phyloP scores from a whole-genome alignment of 441 rosid genomes.

The Raphanus hybrid region DNA sequence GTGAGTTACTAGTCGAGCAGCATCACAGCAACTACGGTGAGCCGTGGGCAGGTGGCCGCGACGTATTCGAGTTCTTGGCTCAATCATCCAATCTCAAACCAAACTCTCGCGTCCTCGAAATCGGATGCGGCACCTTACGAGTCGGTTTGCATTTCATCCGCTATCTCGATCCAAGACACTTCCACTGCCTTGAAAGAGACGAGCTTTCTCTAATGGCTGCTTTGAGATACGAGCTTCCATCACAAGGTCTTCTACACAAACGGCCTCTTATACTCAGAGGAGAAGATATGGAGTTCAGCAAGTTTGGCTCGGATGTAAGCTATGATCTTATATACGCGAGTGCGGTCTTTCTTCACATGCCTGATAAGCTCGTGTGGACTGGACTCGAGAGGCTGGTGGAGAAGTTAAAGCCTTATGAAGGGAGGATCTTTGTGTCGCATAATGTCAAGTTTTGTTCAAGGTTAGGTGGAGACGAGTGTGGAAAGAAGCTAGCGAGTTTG shows the following conservation, averaged over 20 bases:
- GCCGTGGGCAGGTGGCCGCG: constrained; percentile 98
- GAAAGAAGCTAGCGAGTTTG: constrained; percentile 64
- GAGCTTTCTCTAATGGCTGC: constrained; percentile 91
- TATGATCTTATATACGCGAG: constrained; percentile 95
- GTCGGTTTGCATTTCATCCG: constrained; percentile 93
- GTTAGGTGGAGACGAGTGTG: constrained; percentile 79
- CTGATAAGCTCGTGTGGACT: constrained; percentile 91
- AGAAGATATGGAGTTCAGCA: constrained; percentile 86
- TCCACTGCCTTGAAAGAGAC: constrained; percentile 88
- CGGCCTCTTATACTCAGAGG: constrained; percentile 85
- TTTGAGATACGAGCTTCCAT: constrained; percentile 90
- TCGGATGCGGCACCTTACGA: constrained; percentile 94
- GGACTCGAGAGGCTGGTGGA: constrained; percentile 76
- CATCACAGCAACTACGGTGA: constrained; percentile 99
- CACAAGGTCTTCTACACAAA: constrained; percentile 86
- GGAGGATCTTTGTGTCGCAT: constrained; percentile 90
- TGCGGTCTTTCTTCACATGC: constrained; percentile 98
- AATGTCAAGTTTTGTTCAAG: constrained; percentile 90
- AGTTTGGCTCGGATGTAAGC: constrained; percentile 60
- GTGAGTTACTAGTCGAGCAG: constrained; percentile 95
- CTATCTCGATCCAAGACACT: constrained; percentile 64
- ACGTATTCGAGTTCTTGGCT: constrained; percentile 92
- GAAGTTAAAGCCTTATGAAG: constrained; percentile 73
- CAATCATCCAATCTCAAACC: constrained; percentile 63
- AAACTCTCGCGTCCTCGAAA: constrained; percentile 75